phyloP scores from a whole-genome alignment of 75 land plant species.

The Gnetum montanum region DNA sequence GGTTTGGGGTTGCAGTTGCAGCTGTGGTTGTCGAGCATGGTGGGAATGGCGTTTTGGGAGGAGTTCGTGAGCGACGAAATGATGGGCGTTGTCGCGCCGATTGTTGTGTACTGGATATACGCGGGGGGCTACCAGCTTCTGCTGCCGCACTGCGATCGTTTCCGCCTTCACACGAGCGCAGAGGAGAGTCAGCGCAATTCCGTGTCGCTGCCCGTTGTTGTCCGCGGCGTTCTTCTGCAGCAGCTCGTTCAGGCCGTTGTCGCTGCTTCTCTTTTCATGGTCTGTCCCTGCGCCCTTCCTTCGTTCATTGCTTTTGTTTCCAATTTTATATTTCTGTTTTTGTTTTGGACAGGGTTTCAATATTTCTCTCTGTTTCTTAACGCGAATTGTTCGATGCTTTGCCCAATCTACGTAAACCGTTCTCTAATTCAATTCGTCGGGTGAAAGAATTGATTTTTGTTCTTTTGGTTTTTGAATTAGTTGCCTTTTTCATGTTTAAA shows the following conservation, averaged over 20 bases:
- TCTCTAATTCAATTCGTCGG: too few relatives aligned
- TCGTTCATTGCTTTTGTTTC: too few relatives aligned
- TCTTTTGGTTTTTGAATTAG: too few relatives aligned
- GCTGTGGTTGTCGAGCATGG: not conserved
- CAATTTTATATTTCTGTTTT: too few relatives aligned
- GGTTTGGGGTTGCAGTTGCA: not conserved
- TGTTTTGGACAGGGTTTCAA: too few relatives aligned
- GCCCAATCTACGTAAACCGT: too few relatives aligned
- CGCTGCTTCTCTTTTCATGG: conserved; percentile 55
- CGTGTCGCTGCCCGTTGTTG: conserved; percentile 45
- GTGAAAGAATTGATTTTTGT: too few relatives aligned
- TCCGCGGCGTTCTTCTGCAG: conserved; percentile 76
- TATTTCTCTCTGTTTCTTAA: too few relatives aligned
- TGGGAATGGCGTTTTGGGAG: conserved; percentile 69
- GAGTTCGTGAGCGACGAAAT: conserved; percentile 66
- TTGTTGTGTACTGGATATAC: conserved; percentile 86
- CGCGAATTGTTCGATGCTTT: too few relatives aligned
- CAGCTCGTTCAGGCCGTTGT: conserved; percentile 73
- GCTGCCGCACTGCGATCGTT: conserved; percentile 56
- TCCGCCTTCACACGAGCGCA: conserved; percentile 60
- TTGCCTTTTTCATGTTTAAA: too few relatives aligned
- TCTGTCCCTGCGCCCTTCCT: conserved; percentile 5
- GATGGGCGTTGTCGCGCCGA: conserved; percentile 85
- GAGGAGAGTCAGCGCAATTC: conserved; percentile 69
- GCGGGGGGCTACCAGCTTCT: conserved; percentile 71